Evolutionary conservation across 2,329 filamentous ascomycete species (phyloP), one percentile per base, ranked within the genome.

Genomic region (Diaporthe destruens): DNA sequence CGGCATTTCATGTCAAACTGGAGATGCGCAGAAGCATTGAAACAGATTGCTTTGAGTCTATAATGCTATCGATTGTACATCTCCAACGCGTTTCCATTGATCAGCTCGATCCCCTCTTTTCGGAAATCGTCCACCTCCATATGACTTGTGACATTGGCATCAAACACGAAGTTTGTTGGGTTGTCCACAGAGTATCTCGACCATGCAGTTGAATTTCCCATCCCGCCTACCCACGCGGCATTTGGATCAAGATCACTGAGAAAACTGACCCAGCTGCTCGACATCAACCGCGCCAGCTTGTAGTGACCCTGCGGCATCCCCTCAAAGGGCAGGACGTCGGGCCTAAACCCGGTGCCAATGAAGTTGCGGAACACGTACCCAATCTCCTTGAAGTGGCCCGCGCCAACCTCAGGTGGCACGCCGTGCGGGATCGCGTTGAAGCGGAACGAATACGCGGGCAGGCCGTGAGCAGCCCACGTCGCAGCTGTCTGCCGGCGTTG

Each of bases 231-330:
- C 70, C 39, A 71, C 20, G 34, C 34, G 18, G 44, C 23, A 36
- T 76, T 76, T 7, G 75, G 75, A 39, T 76, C 71, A 32, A 76
- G 68, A 57, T 76, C 72, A 16, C 68, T 67, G 4, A 74, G 71
- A 32, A 76, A 76, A 11, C 66, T 54, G 12, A 70, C 61, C 75
- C 75, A 76, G 42, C 72, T 74, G n/a, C 71, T 32, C 34, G 67
- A 74, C 56, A 76, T 76, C 34, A 76, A 16, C 9, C 32, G 61
- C 4, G 74, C 69, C 20, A 75, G 44, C 23, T 72, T 25, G 49
- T 14, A 49, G 11, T 63, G 57, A 25, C 57, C 4, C 18, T 34
- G 25, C 25, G 57, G 39, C 57, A 63, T 47, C 25, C 57, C 70
- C 8, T 71, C 63, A 16, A 69, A 57, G 36, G 53, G 66, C 39